Evolutionary conservation across 1,284 basidiomycete genomes (phyloP).

Genomic region (Heterobasidion occidentale): DNA sequence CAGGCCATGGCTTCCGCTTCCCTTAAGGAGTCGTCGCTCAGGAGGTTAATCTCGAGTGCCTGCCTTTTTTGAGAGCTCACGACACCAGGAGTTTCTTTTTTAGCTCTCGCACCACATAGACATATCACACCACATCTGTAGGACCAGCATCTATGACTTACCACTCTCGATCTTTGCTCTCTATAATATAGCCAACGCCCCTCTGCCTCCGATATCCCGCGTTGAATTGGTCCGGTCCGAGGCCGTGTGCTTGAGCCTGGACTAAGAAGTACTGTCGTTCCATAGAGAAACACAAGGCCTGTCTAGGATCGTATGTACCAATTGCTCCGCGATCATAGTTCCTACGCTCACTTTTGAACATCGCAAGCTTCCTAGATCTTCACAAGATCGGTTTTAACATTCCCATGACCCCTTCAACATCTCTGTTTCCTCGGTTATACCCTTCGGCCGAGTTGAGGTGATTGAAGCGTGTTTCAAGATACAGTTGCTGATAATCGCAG

Average conservation of each 20-base stretch:
- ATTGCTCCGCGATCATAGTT: neutral
- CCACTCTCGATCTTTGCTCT: neutral
- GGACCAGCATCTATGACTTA: neutral
- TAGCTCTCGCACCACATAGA: neutral
- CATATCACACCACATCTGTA: neutral
- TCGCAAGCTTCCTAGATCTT: neutral
- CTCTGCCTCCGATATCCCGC: neutral
- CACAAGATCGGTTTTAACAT: neutral
- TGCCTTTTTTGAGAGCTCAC: neutral
- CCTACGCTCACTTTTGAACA: neutral
- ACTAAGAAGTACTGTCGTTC: neutral
- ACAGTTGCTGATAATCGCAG: too few species aligned
- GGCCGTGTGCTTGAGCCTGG: neutral
- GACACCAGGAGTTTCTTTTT: neutral
- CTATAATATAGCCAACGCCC: neutral
- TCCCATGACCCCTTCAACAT: neutral
- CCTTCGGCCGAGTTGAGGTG: too few species aligned
- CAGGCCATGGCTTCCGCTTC: constrained; percentile 39
- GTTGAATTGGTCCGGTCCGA: neutral
- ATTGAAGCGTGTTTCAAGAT: too few species aligned
- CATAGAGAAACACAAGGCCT: neutral
- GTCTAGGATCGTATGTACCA: neutral
- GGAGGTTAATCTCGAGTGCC: constrained; percentile 3
- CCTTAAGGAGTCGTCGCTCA: constrained; percentile 38
- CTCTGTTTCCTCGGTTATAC: too few species aligned